Evolutionary conservation across 2,329 filamentous ascomycete species (phyloP), one percentile per base, ranked within the genome.

Genomic region (Elsinoe fawcettii): DNA sequence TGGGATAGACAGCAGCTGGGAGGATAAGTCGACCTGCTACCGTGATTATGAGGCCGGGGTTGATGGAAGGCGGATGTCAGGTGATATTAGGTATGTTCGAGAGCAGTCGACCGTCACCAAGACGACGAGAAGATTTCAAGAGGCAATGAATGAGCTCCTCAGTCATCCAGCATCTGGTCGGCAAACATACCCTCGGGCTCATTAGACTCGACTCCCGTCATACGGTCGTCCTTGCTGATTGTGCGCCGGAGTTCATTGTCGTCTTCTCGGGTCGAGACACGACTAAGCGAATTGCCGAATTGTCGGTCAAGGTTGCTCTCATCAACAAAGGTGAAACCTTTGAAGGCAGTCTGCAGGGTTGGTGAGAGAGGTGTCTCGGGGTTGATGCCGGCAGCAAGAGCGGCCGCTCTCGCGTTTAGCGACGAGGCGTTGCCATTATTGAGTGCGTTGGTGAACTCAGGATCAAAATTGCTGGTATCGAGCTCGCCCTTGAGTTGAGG

Each of bases 291-390:
- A 41, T 83, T 62, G 71, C 73, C 60, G 64, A 67, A 57, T 68
- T 74, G 66, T n/a, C 70, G 66, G 55, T 73, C 70, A 57, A 99
- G 85, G 1, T 89, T 88, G 67, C 89, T 96, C 74, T 97, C 92
- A 66, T 97, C 93, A n/a, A 97, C 93, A 70, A 95, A 99, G 0
- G 93, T 99, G 73, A 99, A 99, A 32, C 93, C 93, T 67, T 93
- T 89, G 77, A 99, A 99, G 69, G 97, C 96, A 61, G 92, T 93
- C 73, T 99, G 93, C 74, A 96, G 91, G 2, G 90, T 95, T 0
- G 93, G 93, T 12, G 90, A 96, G 22, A 99, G 77, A 0, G 93
- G 93, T 0, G 93, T 99, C 6, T 90, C 88, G 5, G 88, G 86
- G 68, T 93, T 88, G 47, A 80, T 74, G 36, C 91, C 91, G 58